Evolutionary conservation across 1,284 basidiomycete species (phyloP).

Genomic region (Waitea zeae): DNA sequence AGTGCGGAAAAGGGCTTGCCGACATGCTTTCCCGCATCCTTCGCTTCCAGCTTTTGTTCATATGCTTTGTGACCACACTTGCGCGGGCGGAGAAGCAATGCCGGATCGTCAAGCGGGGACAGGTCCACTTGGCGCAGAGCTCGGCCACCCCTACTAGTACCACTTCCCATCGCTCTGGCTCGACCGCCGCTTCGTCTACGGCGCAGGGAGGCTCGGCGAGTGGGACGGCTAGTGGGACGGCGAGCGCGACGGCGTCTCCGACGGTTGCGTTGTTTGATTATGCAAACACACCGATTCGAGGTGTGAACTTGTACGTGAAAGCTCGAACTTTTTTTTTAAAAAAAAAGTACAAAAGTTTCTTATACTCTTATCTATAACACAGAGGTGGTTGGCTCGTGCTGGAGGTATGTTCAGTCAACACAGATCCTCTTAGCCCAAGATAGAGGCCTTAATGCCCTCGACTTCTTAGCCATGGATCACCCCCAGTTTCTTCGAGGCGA

Average conservation of each 20-base stretch:
- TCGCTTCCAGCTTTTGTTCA: too few relatives aligned
- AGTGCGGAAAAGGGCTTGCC: too few relatives aligned
- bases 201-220: too few relatives aligned
- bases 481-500: slow-evolving; percentile 49
- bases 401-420: slow-evolving; percentile 23
- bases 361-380: slow-evolving; percentile 1
- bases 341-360: slow-evolving; percentile 1
- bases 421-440: neutral
- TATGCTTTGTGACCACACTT: too few relatives aligned
- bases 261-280: slow-evolving; percentile 27
- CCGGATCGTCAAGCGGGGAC: too few relatives aligned
- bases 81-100: too few relatives aligned
- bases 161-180: too few relatives aligned
- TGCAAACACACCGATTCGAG: slow-evolving; percentile 31
- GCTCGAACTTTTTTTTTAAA: slow-evolving; percentile 5
- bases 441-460: neutral
- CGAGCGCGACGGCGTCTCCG: neutral
- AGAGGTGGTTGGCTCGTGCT: slow-evolving; percentile 53
- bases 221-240: neutral
- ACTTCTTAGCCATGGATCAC: slow-evolving; percentile 75
- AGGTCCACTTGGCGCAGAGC: too few relatives aligned
- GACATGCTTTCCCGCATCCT: too few relatives aligned
- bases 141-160: too few relatives aligned
- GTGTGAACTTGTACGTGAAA: slow-evolving; percentile 46
- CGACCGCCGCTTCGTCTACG: too few relatives aligned